Evolutionary conservation across 805 yeast species (phyloP), one percentile per base, ranked within the genome.

Genomic region (Cyberlindnera maclurae): DNA sequence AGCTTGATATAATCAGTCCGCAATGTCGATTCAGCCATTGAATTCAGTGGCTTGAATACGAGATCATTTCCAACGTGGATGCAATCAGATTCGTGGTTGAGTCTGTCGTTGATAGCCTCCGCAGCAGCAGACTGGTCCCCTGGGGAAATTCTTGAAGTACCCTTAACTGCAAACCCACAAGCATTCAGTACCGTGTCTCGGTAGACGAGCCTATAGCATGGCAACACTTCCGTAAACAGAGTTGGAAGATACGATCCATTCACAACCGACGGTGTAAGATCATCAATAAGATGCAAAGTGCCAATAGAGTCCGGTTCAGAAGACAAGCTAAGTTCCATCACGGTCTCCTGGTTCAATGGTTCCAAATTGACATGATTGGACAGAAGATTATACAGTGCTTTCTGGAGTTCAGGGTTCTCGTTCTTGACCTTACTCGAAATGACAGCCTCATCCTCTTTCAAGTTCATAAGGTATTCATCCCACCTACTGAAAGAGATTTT

Each of bases 401-500:
- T 54, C 29, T 64, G 65, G 20, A 75, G 38, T 5, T 62, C 51
- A 3, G 63, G 54, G 31, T 46, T 42, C 16, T 46, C 52, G 4
- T n/a, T 22, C 13, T 39, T 43, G 8, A 15, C 56, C 43, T 9
- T 58, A 45, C 35, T 50, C 51, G 9, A 50, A 54, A 16, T 49
- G 34, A 17, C 53, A 41, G 36, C 52, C 11, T 61, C 62, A 27
- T 65, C 64, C 47, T 77, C 72, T 15, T 64, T 54, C 29, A 78
- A 67, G 34, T 66, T 65, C 15, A 62, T 59, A 33, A 82, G 59
- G 56, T 82, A 85, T 31, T 77, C 84, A 46, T 79, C 75, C 97
- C 97, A 90, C 54, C 93, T 77, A 40, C 71, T 75, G 52, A 87
- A 78, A 0, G 94, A 82, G 38, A 79, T 77, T 41, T 75, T 70